Evolutionary conservation across 139 green algal species (phyloP), one percentile per base, ranked within the genome.

Genomic region (Ettlia oleoabundans): DNA sequence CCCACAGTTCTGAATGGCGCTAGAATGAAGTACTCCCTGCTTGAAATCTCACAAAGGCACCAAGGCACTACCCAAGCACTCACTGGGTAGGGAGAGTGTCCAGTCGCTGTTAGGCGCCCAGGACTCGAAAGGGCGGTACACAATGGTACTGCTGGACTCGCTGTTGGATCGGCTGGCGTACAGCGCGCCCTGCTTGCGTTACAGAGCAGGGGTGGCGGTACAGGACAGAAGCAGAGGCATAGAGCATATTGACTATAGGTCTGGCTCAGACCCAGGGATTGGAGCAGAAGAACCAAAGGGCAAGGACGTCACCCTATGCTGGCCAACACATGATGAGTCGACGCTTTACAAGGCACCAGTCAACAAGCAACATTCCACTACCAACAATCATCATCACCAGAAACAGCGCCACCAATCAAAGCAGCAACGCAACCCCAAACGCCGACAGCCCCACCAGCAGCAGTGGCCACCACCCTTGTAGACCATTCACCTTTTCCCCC

Each of bases 91-190:
- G 3, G 58, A 43, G 43, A 94, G 66, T 1, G 76, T 87, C 95
- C 95, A 98, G 51, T 98, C 93, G 24, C 78, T 86, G 83, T 94
- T 91, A 55, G 86, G 10, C 1, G 89, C 86, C 95, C 95, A 98
- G 52, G 74, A 77, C 51, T 95, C 92, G 79, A 96, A 98, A 26
- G 92, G 90, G 4, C 92, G 84, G 84, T 91, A 98, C 64, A 94
- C 75, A 9, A 97, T 4, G 28, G 85, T 92, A 40, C 55, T 82
- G 7, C 76, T 61, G 9, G 76, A 69, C n/a, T 89, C 80, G 18
- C 35, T 24, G 65, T 68, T 84, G 37, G 83, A 61, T 0, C 66
- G 82, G 71, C 72, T 86, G 55, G 89, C 90, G 75, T 96, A 94
- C 21, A 92, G 51, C 15, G 88, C 90, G 7, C 95, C 95, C 41